A percentile compares a stretch with the other conserved stretches of the same genome.
Evolutionary conservation across 345 rosid genomes (phyloP).

Genomic region (Draba incana): DNA sequence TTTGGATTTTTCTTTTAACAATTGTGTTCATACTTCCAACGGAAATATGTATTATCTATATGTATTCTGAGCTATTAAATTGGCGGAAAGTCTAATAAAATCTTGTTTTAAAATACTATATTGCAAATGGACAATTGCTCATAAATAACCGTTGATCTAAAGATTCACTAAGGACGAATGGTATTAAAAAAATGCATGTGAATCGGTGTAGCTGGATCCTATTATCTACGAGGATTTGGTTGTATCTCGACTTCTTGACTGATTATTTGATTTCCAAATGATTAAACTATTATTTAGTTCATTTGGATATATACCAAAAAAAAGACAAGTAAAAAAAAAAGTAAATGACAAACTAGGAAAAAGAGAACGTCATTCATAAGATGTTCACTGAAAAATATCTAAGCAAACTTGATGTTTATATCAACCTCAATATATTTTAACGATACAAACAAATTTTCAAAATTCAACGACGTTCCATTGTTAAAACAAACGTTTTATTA

Average conservation of each 20-base stretch:
- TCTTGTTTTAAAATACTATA: too few relatives aligned
- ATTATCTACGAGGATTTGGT: conserved; percentile 20
- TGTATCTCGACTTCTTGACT: conserved; percentile 27
- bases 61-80: background rate
- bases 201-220: conserved; percentile 4
- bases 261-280: background rate
- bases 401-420: background rate
- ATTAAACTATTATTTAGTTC: background rate
- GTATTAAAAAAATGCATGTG: conserved; percentile 19
- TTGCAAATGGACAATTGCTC: background rate
- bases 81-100: too few relatives aligned
- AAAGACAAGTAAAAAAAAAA: background rate
- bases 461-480: background rate
- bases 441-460: background rate
- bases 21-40: conserved; percentile 28
- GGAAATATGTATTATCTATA: background rate
- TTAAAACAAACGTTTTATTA: background rate
- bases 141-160: conserved; percentile 6
- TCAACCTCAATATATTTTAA: background rate
- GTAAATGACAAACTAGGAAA: background rate
- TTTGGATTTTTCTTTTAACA: conserved; percentile 16
- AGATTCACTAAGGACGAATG: background rate
- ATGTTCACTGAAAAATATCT: background rate
- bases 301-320: background rate
- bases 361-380: background rate